Base-by-base conservation (phyloP, 306 rosid genomes). In the Prunus fruticosa region DNA sequence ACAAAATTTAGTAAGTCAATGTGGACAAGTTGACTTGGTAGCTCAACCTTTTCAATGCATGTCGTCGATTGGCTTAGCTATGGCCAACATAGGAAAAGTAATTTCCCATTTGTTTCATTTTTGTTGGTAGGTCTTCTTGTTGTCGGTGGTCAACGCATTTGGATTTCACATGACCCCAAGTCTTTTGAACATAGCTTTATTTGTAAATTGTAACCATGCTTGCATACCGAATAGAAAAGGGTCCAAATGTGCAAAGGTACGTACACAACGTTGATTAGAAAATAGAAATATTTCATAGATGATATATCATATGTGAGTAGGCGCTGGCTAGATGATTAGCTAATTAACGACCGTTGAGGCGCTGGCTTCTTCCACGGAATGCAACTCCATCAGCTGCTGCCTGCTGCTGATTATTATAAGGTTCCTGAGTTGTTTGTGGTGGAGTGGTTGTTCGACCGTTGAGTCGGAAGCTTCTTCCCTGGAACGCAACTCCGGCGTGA, bases 401-500 rank as follows among this genome's bases (percentile, higher is more conserved):
- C 9, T 6, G 43, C 8, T 34, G 43, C 43, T 34, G 43, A 34
- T 34, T 34, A 34, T 53, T 87, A 79, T 54, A 73, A 19, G 78
- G 85, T 18, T 38, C 71, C 64, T 72, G 81, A 19, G 23, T n/a
- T 28, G 69, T 73, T 58, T 77, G 77, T 38, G 73, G 81, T 3
- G 51, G 64, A 57, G 65, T 76, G 64, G 57, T 68, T 25, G 86
- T 30, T 74, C 56, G 77, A 30, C 91, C 87, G 11, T 87, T 84
- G 53, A 93, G 88, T 27, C 84, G 89, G 45, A 62, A 54, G 71
- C 93, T 74, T 89, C 97, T 88, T 86, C 96, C 93, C 19, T 61
- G 83, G 71, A 90, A 88, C 13, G 81, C 78, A 60, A 78, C 78
- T 64, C 94, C 89, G 1, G 86, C 90, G 11, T 78, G 77, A n/a